A percentile compares a stretch with the other conserved stretches of the same genome.
Evolutionary conservation across 2,329 filamentous ascomycete genomes (phyloP).

Genomic region (Aureobasidium sp.): DNA sequence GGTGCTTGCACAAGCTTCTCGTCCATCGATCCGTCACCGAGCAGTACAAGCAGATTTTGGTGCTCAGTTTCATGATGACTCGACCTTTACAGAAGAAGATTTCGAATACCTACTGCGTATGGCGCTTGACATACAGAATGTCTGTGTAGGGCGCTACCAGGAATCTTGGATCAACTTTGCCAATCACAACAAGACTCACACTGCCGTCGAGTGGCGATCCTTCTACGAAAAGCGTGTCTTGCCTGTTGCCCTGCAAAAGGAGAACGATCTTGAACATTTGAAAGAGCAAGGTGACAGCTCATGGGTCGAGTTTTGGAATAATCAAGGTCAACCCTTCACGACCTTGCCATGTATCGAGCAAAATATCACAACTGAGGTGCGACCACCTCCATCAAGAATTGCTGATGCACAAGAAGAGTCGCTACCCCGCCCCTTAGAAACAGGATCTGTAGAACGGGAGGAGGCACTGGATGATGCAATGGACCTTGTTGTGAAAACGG

Average conservation of each 20-base stretch:
- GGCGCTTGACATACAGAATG: slow-evolving; percentile 17
- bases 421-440: not conserved
- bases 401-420: not conserved
- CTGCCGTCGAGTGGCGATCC: slow-evolving; percentile 23
- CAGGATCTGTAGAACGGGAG: not conserved
- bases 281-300: not conserved
- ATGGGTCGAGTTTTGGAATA: slow-evolving; percentile 8
- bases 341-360: not conserved
- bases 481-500: not conserved
- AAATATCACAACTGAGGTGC: not conserved
- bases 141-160: slow-evolving; percentile 15
- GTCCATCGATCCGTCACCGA: not conserved
- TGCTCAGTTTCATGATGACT: not conserved
- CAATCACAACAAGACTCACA: slow-evolving; percentile 17
- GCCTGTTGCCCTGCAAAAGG: slow-evolving; percentile 20
- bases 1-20: not conserved
- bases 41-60: not conserved
- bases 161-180: slow-evolving; percentile 25
- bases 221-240: slow-evolving; percentile 24
- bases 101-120: slow-evolving; percentile 18
- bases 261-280: not conserved
- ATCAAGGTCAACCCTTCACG: slow-evolving; percentile 8
- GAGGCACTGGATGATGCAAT: not conserved
- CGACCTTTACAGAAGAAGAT: slow-evolving; percentile 29
- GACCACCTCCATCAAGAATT: not conserved